Conservation (phyloP, 176 grass and related monocot species). For the Triticum dicoccoides region DNA sequence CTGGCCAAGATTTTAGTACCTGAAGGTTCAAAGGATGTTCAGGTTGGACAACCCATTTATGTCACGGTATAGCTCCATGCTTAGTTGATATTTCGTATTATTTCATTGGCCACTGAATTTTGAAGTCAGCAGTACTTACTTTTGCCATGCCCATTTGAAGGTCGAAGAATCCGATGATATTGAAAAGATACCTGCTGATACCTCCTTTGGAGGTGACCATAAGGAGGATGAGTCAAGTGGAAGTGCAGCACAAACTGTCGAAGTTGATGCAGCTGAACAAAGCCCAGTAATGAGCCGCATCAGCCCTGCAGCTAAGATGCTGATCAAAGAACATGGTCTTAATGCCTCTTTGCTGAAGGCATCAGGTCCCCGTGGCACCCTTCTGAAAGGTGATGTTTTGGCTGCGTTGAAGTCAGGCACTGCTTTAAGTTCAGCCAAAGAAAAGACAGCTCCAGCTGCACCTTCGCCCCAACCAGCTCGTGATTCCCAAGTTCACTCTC, state of each 20-base stretch:
- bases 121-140: not conserved
- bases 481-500: constrained; percentile 36
- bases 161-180: constrained; percentile 86
- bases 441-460: constrained; percentile 35
- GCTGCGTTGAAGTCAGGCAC: constrained; percentile 66
- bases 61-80: constrained; percentile 68
- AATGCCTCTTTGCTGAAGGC: constrained; percentile 69
- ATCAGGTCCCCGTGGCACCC: constrained; percentile 93
- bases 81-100: not conserved
- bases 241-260: constrained; percentile 30
- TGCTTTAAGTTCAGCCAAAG: constrained; percentile 45
- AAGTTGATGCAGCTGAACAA: constrained; percentile 39
- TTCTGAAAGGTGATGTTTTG: constrained; percentile 89
- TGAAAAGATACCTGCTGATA: constrained; percentile 69
- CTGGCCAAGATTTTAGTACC: constrained; percentile 95
- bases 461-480: constrained; percentile 41
- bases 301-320: constrained; percentile 88
- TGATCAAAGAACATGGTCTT: constrained; percentile 76
- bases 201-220: constrained; percentile 52
- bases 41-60: constrained; percentile 87
- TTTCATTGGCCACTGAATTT: constrained; percentile 17
- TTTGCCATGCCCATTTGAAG: constrained; percentile 42
- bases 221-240: constrained; percentile 46
- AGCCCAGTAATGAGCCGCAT: constrained; percentile 56
- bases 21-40: constrained; percentile 97